phyloP scores from a whole-genome alignment of 202 grass and related monocot species.

The Panicum hallii region DNA sequence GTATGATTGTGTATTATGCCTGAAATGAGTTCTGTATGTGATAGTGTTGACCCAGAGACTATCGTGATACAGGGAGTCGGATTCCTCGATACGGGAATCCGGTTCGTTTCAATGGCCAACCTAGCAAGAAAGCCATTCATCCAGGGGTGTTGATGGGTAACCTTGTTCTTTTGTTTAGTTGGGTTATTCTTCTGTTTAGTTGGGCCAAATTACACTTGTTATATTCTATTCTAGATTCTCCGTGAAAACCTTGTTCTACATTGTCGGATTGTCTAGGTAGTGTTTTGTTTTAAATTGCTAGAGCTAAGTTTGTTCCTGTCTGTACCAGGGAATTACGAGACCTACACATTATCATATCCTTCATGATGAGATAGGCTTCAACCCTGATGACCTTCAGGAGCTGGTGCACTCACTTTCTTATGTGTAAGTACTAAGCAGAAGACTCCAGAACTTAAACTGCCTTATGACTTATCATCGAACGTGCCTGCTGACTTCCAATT shows the following conservation, averaged over 20 bases:
- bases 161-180: neutral
- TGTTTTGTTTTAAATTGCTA: neutral
- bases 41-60: no score
- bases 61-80: no score
- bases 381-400: constrained; percentile 72
- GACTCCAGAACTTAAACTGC: no score
- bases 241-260: neutral
- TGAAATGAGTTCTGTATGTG: no score
- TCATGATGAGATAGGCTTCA: constrained; percentile 81
- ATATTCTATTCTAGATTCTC: neutral
- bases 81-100: no score
- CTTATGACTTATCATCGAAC: neutral
- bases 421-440: constrained; percentile 60
- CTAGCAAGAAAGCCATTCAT: neutral
- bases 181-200: neutral
- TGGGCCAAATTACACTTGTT: neutral
- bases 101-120: no score
- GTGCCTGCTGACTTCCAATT: constrained; percentile 10
- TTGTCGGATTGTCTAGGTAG: neutral
- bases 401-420: constrained; percentile 78
- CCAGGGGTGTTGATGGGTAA: no score
- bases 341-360: constrained; percentile 84
- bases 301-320: neutral
- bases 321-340: constrained; percentile 72
- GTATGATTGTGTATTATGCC: no score